Conservation (phyloP, 176 grass and related monocot species). For the Aegilops sharonensis region DNA sequence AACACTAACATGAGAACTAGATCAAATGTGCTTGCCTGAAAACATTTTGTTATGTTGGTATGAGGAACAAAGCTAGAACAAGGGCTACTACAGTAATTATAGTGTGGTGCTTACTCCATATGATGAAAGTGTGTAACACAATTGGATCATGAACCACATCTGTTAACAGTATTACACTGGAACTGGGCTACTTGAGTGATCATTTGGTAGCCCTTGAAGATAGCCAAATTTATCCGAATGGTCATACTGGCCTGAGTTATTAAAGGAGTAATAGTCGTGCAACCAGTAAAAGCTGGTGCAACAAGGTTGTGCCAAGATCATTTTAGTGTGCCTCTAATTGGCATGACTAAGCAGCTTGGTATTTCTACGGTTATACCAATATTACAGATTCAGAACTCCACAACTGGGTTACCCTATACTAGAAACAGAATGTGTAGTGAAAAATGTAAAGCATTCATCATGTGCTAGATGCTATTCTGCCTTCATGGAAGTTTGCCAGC, state of each 20-base stretch:
- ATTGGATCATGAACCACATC: not conserved
- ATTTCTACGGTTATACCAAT: not conserved
- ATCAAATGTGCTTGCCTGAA: constrained; percentile 3
- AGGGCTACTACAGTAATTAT: not conserved
- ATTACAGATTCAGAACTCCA: not conserved
- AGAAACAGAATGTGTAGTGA: not conserved
- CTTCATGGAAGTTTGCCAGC: not conserved
- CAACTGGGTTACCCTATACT: not conserved
- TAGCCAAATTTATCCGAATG: not conserved
- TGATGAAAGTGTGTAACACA: not conserved
- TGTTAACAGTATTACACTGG: not conserved
- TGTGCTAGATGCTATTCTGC: not conserved
- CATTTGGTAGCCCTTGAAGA: not conserved
- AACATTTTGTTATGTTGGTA: not conserved
- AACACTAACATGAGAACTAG: constrained; percentile 1
- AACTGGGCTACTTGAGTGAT: constrained; percentile 14
- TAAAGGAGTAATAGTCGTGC: not conserved
- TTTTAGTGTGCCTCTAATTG: not conserved
- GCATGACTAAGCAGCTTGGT: not conserved
- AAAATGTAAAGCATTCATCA: not conserved
- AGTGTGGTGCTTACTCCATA: not conserved
- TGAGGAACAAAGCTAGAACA: not conserved
- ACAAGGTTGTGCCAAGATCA: not conserved
- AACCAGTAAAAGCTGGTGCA: not conserved
- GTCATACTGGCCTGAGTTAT: not conserved